Base-by-base conservation (phyloP, 805 yeast genomes). In the Nakazawaea sp. region DNA sequence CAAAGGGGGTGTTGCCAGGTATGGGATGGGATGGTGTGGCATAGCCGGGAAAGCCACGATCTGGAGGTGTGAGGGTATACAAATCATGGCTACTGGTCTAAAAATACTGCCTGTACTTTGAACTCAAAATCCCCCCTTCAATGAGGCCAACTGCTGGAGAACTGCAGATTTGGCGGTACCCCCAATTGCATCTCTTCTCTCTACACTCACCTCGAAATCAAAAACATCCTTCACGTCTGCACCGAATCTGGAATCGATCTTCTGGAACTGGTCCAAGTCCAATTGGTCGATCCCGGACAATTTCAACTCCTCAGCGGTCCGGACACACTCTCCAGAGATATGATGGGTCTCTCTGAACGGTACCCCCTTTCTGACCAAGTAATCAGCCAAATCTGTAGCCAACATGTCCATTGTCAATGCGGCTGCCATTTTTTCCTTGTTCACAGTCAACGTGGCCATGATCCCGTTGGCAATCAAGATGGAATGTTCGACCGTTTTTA, bases 341-440 rank as follows among this genome's bases (percentile, higher is more conserved):
- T 92, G 97, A 65, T 92, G 99, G 1, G 98, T 92, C 64, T 92
- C 97, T 69, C 99, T 86, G 68, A 92, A 92, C 40, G 98, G 98
- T 47, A 92, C 98, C 43, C 98, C 98, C 61, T 82, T 89, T 66
- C 96, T 81, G 35, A 92, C 99, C 47, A 92, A 71, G 60, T 92
- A 92, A 60, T 92, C 99, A 28, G 99, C 99, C 50, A 92, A 72
- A 59, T 92, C 99, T 23, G 99, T 92, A 16, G 98, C 98, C 51
- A 92, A 74, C 98, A 92, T 92, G 62, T 92, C 98, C 95, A 90
- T 90, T 20, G 97, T 89, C 51, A 92, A 73, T 0, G 97, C 90
- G 30, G 72, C 78, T 50, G 70, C 73, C 98, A 92, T 92, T 48
- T 70, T 78, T 37, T 74, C 81, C 45, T 72, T 70, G 50, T 83